These are phyloP conservation scores for Phyllosticta ampelicida DNA, from an alignment of 2,329 filamentous ascomycete species.

Conservation along the genomic window DNA sequence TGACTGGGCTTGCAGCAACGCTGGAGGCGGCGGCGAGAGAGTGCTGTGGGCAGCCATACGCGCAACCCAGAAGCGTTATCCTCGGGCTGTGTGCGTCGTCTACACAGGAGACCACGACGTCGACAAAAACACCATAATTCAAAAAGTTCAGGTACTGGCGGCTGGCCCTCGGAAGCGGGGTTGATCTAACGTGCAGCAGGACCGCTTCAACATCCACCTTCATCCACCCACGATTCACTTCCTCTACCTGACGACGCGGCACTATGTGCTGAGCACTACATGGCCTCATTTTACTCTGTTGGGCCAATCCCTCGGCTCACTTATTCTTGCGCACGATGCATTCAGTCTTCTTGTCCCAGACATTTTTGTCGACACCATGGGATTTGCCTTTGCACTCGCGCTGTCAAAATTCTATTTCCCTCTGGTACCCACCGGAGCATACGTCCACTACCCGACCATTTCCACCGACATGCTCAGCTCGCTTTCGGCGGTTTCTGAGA, in stretches of 20 bases:
- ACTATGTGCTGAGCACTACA: conserved; percentile 74
- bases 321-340: conserved; percentile 82
- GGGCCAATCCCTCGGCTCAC: conserved; percentile 83
- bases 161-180: neutral
- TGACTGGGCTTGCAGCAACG: conserved; percentile 55
- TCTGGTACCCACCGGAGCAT: conserved; percentile 72
- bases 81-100: conserved; percentile 77
- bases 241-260: conserved; percentile 78
- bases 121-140: conserved; percentile 67
- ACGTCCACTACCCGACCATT: conserved; percentile 97
- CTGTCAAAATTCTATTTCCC: conserved; percentile 75
- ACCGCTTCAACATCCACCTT: conserved; percentile 85
- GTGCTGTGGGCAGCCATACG: conserved; percentile 94
- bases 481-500: conserved; percentile 47
- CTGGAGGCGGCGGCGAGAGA: conserved; percentile 87
- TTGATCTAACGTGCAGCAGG: conserved; percentile 10
- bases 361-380: conserved; percentile 95
- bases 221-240: conserved; percentile 75
- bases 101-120: conserved; percentile 94
- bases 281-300: conserved; percentile 90
- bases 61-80: conserved; percentile 81
- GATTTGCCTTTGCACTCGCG: conserved; percentile 83
- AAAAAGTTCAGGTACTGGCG: conserved; percentile 55
- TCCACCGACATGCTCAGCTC: conserved; percentile 94
- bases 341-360: conserved; percentile 88